Percentiles rank a stretch among this genome's conserved stretches.
Conservation (phyloP, 257 asterid species). For the Fraxinus americana region DNA sequence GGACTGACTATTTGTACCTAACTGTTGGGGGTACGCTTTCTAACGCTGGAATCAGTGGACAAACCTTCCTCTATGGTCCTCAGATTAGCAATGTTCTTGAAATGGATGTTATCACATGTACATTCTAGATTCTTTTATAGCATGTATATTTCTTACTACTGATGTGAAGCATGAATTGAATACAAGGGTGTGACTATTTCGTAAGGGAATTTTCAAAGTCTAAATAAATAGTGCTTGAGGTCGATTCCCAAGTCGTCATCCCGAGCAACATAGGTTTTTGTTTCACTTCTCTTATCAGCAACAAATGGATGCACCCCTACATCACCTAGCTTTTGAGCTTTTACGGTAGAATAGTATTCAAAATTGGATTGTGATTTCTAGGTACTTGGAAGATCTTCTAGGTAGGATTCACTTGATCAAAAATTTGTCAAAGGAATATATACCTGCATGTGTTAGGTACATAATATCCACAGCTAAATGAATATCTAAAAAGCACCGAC, state of each 20-base stretch:
- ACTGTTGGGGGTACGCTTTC: conserved; percentile 52
- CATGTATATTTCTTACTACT: conserved; percentile 1
- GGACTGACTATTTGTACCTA: conserved; percentile 53
- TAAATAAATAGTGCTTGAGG: too few species aligned
- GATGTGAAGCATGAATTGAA: too few species aligned
- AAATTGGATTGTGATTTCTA: neutral
- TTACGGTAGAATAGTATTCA: neutral
- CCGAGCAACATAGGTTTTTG: too few species aligned
- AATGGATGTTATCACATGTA: conserved; percentile 46
- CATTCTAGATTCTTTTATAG: neutral
- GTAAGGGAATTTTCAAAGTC: too few species aligned
- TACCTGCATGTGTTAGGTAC: conserved; percentile 33
- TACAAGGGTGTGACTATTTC: too few species aligned
- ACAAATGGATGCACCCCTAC: too few species aligned
- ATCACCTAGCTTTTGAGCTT: neutral
- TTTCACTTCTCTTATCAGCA: too few species aligned
- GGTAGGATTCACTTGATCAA: conserved; percentile 26
- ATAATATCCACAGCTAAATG: neutral
- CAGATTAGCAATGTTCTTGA: conserved; percentile 48
- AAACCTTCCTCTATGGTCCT: conserved; percentile 43
- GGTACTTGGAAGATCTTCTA: conserved; percentile 31
- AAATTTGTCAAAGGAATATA: neutral
- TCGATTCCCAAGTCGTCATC: too few species aligned
- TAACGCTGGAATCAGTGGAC: conserved; percentile 51
- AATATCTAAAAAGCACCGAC: too few species aligned